Evolutionary conservation across 306 rosid genomes (phyloP).

Genomic region (Vicia villosa): DNA sequence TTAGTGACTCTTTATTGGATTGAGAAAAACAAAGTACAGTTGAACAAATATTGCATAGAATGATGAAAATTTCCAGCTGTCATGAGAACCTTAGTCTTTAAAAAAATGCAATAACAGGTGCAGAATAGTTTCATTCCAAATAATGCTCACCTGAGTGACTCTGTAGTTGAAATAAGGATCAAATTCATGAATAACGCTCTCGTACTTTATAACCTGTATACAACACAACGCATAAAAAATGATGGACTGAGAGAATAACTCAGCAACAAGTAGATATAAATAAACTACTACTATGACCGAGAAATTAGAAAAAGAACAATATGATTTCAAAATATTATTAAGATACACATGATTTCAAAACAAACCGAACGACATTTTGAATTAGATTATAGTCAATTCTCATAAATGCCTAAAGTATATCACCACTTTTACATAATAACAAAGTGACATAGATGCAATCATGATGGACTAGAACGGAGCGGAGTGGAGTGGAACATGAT

Average conservation of each 20-base stretch:
- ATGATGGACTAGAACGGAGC: no score
- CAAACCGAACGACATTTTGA: not conserved
- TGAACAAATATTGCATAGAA: constrained; percentile 9
- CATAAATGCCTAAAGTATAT: constrained; percentile 10
- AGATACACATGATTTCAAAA: not conserved
- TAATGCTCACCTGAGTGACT: constrained; percentile 91
- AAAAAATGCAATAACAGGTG: constrained; percentile 5
- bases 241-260: constrained; percentile 12
- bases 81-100: constrained; percentile 7
- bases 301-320: not conserved
- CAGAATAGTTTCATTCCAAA: constrained; percentile 22
- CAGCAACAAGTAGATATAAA: constrained; percentile 19
- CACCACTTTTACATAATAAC: not conserved
- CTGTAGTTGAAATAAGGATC: constrained; percentile 98
- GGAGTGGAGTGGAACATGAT: no score
- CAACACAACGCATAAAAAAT: constrained; percentile 32
- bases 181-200: constrained; percentile 96
- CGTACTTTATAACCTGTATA: constrained; percentile 93
- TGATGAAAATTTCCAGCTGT: constrained; percentile 8
- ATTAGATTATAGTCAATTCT: constrained; percentile 1
- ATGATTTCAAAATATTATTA: not conserved
- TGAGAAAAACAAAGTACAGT: constrained; percentile 21
- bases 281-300: not conserved
- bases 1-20: constrained; percentile 16
- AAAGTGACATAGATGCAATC: constrained; percentile 10